Evolutionary conservation across 148 eudicot genomes (phyloP).

Genomic region (Polygonum maritimum): DNA sequence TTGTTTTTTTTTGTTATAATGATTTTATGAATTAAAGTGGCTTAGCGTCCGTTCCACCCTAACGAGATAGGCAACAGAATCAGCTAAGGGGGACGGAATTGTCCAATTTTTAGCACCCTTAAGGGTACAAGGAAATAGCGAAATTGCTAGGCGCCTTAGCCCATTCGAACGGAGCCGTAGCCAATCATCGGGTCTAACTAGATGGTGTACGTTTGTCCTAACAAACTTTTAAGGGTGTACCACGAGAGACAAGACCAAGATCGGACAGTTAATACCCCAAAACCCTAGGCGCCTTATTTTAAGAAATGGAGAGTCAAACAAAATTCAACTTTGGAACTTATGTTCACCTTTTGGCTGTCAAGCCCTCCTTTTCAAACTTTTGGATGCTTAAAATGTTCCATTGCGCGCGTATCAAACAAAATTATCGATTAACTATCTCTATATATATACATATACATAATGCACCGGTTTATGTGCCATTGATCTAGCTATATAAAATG

Average conservation of each 20-base stretch:
- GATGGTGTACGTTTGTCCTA: not conserved
- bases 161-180: too few species aligned
- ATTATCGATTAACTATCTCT: not conserved
- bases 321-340: not conserved
- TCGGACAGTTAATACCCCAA: not conserved
- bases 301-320: not conserved
- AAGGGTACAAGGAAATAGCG: too few species aligned
- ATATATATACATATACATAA: not conserved
- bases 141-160: too few species aligned
- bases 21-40: too few species aligned
- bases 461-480: not conserved
- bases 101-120: too few species aligned
- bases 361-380: not conserved
- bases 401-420: not conserved
- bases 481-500: not conserved
- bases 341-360: constrained; percentile 6
- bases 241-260: not conserved
- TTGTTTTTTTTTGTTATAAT: too few species aligned
- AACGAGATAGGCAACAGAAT: too few species aligned
- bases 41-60: too few species aligned
- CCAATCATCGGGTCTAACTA: not conserved
- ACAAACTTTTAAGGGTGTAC: not conserved
- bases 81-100: too few species aligned
- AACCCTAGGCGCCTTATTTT: not conserved
- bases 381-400: not conserved